Percentiles rank a stretch among this genome's conserved stretches.
Conservation (phyloP, 345 rosid genomes). For the Combretum micranthum region DNA sequence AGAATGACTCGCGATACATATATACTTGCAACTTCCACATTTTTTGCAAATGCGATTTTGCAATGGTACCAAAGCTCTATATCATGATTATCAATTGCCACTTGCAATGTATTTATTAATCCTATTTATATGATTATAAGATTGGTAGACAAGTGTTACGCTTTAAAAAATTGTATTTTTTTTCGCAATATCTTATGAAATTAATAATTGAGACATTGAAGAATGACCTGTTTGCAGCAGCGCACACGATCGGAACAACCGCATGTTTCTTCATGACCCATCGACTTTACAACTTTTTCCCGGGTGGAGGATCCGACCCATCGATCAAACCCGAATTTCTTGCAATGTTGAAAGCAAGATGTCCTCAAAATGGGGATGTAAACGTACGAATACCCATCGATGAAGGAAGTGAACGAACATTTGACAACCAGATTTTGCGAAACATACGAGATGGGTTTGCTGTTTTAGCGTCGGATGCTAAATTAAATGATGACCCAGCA, state of each 20-base stretch:
- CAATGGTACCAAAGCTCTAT: too few relatives aligned
- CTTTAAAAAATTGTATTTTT: too few relatives aligned
- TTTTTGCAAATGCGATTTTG: too few relatives aligned
- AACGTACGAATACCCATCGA: slow-evolving; percentile 53
- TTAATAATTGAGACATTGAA: too few relatives aligned
- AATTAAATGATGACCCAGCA: slow-evolving; percentile 46
- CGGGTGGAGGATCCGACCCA: slow-evolving; percentile 51
- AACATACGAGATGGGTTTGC: slow-evolving; percentile 64
- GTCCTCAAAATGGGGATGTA: slow-evolving; percentile 55
- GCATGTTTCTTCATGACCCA: slow-evolving; percentile 83
- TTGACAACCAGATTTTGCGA: slow-evolving; percentile 51
- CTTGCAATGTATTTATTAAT: too few relatives aligned
- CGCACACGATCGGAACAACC: slow-evolving; percentile 77
- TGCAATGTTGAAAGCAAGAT: slow-evolving; percentile 29
- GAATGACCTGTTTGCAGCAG: too few relatives aligned
- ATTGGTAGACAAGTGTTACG: too few relatives aligned
- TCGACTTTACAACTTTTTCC: slow-evolving; percentile 52
- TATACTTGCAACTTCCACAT: too few relatives aligned
- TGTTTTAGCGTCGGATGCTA: slow-evolving; percentile 66
- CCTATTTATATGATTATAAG: too few relatives aligned
- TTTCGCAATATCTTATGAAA: too few relatives aligned
- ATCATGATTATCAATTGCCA: too few relatives aligned
- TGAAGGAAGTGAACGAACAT: slow-evolving; percentile 32
- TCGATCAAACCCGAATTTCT: slow-evolving; percentile 39
- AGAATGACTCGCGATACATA: too few relatives aligned